Percentiles rank a stretch among this genome's conserved stretches.
These are phyloP conservation scores for Lepidium sativum DNA, from an alignment of 345 rosid species.

Conservation along the genomic window DNA sequence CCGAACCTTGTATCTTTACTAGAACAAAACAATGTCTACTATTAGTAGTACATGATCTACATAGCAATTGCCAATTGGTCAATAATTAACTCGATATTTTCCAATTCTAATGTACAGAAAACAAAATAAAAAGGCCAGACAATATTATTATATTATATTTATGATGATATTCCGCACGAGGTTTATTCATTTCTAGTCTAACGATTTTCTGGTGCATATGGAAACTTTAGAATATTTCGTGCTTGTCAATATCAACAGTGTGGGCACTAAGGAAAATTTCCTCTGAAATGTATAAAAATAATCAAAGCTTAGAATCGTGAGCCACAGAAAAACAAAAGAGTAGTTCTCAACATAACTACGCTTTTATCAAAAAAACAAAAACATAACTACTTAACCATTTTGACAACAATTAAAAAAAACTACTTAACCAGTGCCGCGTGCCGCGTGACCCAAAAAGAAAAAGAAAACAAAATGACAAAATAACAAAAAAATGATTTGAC, in stretches of 20 bases:
- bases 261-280: background rate
- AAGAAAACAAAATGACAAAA: background rate
- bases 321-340: background rate
- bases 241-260: slow-evolving; percentile 8
- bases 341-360: too few species aligned
- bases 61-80: background rate
- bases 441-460: background rate
- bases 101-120: too few species aligned
- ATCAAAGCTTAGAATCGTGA: background rate
- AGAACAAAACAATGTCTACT: background rate
- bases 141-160: background rate
- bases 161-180: slow-evolving; percentile 9
- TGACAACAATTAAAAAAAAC: too few species aligned
- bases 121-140: background rate
- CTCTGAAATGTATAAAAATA: background rate
- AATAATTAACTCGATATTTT: background rate
- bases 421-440: background rate
- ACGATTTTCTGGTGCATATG: background rate
- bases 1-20: background rate
- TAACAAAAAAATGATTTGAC: background rate
- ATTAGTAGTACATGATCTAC: background rate
- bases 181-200: background rate
- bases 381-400: background rate
- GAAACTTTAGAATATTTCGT: background rate
- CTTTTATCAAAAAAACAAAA: too few species aligned